Percentiles rank a stretch among this genome's conserved stretches.
phyloP scores from a whole-genome alignment of 768 basidiomycete species.

The Tylopilus intermedius region DNA sequence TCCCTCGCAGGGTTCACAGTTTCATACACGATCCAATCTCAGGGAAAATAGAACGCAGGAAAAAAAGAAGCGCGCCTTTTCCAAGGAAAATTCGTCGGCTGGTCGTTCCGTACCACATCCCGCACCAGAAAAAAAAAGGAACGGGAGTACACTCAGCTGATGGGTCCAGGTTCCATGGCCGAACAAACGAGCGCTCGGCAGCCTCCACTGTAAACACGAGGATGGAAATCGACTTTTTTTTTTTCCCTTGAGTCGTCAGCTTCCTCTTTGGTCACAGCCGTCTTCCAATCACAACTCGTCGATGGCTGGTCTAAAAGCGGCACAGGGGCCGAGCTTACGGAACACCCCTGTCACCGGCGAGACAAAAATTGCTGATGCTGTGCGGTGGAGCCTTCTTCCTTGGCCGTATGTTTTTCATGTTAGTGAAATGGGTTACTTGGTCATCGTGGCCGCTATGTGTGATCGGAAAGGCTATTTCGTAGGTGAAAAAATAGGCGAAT shows the following conservation, averaged over 20 bases:
- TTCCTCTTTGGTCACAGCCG: background rate
- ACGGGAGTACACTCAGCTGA: slow-evolving; percentile 1
- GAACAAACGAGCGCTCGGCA: background rate
- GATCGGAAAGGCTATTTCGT: background rate
- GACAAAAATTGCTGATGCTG: slow-evolving; percentile 22
- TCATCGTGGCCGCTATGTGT: background rate
- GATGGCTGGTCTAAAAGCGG: background rate
- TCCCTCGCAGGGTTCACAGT: slow-evolving; percentile 1
- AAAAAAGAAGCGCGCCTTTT: slow-evolving; percentile 1
- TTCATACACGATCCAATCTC: slow-evolving; percentile 13
- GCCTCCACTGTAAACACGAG: background rate
- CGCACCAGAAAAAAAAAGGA: slow-evolving; percentile 1
- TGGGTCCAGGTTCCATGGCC: background rate
- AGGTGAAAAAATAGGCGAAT: background rate
- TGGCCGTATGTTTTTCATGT: slow-evolving; percentile 9
- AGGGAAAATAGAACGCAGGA: slow-evolving; percentile 1
- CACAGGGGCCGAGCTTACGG: slow-evolving; percentile 17
- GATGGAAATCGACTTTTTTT: background rate
- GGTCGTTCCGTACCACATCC: slow-evolving; percentile 4
- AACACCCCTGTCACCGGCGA: slow-evolving; percentile 16
- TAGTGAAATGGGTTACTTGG: slow-evolving; percentile 1
- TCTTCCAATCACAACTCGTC: slow-evolving; percentile 2
- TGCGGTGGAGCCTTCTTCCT: slow-evolving; percentile 14
- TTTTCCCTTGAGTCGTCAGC: background rate
- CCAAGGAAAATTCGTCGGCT: slow-evolving; percentile 9